Evolutionary conservation across 306 rosid genomes (phyloP), one percentile per base, ranked within the genome.

Genomic region (Betula pendula): DNA sequence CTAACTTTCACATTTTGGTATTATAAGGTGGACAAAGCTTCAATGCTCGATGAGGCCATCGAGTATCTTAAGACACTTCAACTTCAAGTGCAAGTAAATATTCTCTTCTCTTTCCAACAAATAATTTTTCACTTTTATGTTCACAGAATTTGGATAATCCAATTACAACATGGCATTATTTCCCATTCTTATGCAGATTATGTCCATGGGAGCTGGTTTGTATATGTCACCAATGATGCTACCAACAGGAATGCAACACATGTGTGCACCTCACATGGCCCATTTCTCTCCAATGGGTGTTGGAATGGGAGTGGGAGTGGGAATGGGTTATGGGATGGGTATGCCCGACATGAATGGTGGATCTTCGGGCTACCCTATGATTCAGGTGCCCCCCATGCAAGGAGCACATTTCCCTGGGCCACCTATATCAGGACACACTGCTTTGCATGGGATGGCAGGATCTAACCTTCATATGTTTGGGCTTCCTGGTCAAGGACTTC

Each of bases 41-140:
- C 98, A 58, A 91, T 93, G 98, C 90, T 93, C 11, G 98, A 93
- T 71, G 98, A 91, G 82, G 98, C 96, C 29, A 93, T 93, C 33
- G 98, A 91, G 85, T 93, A 93, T 81, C 85, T 93, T 25, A 93
- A 91, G 88, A 81, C 87, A 16, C 98, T 91, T 83, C 97, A 93
- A 80, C 85, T 91, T 70, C 98, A 93, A 86, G 87, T 93, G 56
- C 97, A 91, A 83, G 98, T 93, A 73, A 62, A 50, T 75, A 76
- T 19, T 69, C 68, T 70, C 67, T 67, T 56, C 42, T 48, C 52
- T 53, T 63, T 72, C 68, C 40, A 8, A 38, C 5, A 48, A n/a
- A 49, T 75, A 40, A 62, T 56, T 48, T 73, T 71, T 43, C 22
- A 42, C 52, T 68, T 74, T 70, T n/a, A 35, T 13, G 22, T 53